Percentiles rank a stretch among this genome's conserved stretches.
Conservation (phyloP, 169 alveolate species). For the Theileria sp. region DNA sequence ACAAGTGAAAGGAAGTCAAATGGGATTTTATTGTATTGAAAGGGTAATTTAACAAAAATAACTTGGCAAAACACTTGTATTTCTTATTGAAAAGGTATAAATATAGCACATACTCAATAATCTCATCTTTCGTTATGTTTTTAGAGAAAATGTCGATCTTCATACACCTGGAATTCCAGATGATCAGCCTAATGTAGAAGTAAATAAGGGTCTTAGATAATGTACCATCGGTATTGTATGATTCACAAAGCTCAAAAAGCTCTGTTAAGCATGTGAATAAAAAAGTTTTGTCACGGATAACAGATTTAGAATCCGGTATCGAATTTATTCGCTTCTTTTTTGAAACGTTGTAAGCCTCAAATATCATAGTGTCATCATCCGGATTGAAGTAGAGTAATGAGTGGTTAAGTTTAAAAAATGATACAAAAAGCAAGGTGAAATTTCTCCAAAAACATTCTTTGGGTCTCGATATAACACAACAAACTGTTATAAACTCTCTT, state of each 20-base stretch:
- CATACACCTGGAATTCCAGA: conserved; percentile 59
- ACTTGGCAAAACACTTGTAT: not conserved
- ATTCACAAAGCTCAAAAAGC: conserved; percentile 10
- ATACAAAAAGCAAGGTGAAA: conserved; percentile 3
- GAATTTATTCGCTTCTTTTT: not conserved
- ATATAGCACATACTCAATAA: conserved; percentile 31
- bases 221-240: not conserved
- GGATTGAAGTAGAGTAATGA: conserved; percentile 51
- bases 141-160: conserved; percentile 34
- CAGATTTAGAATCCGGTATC: not conserved
- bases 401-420: conserved; percentile 19
- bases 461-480: not conserved
- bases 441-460: not conserved
- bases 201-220: conserved; percentile 36
- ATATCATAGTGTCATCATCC: conserved; percentile 45
- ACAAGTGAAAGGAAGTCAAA: not conserved
- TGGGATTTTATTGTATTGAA: not conserved
- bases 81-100: conserved; percentile 22
- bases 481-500: conserved; percentile 35
- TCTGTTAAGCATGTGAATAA: conserved; percentile 19
- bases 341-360: conserved; percentile 17
- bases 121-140: conserved; percentile 13
- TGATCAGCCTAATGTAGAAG: conserved; percentile 40
- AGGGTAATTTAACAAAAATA: not conserved
- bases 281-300: conserved; percentile 4